Evolutionary conservation across 768 basidiomycete species (phyloP).

Genomic region (Hypsizygus marmoreus): DNA sequence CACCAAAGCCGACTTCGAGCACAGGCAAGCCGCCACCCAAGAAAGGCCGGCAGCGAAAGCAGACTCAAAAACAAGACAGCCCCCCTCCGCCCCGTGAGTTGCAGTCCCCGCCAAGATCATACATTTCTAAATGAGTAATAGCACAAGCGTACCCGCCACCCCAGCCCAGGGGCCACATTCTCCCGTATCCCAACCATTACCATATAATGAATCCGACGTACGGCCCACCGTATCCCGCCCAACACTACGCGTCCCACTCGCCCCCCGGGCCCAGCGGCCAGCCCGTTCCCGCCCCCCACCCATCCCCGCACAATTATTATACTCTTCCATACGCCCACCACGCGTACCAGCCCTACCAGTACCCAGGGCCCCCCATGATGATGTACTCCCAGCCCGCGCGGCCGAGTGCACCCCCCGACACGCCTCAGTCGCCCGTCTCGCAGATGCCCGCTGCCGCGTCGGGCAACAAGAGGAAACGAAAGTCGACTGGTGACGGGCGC

Average conservation of each 20-base stretch:
- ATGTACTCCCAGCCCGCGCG: conserved; percentile 57
- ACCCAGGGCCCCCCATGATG: conserved; percentile 71
- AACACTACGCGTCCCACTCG: conserved; percentile 26
- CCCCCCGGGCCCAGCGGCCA: conserved; percentile 36
- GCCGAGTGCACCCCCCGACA: conserved; percentile 33
- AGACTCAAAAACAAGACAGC: conserved; percentile 21
- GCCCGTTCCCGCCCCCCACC: conserved; percentile 38
- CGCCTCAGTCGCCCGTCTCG: conserved; percentile 37
- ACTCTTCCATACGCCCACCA: conserved; percentile 58
- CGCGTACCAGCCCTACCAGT: conserved; percentile 65
- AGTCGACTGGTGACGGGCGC: conserved; percentile 35
- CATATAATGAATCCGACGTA: conserved; percentile 74
- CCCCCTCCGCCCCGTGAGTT: conserved; percentile 18
- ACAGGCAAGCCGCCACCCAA: conserved; percentile 48
- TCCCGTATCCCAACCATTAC: conserved; percentile 47
- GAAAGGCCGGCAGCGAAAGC: conserved; percentile 58
- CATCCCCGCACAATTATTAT: conserved; percentile 53
- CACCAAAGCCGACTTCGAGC: conserved; percentile 36
- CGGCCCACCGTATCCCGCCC: conserved; percentile 46
- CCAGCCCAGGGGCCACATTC: conserved; percentile 39
- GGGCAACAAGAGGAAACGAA: conserved; percentile 68
- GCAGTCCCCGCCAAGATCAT: conserved; percentile 18
- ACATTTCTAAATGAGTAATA: conserved; percentile 20
- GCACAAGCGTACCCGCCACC: conserved; percentile 27
- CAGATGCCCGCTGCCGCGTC: conserved; percentile 34